Evolutionary conservation across 2,329 filamentous ascomycete species (phyloP).

Genomic region (Fusarium lateritium): DNA sequence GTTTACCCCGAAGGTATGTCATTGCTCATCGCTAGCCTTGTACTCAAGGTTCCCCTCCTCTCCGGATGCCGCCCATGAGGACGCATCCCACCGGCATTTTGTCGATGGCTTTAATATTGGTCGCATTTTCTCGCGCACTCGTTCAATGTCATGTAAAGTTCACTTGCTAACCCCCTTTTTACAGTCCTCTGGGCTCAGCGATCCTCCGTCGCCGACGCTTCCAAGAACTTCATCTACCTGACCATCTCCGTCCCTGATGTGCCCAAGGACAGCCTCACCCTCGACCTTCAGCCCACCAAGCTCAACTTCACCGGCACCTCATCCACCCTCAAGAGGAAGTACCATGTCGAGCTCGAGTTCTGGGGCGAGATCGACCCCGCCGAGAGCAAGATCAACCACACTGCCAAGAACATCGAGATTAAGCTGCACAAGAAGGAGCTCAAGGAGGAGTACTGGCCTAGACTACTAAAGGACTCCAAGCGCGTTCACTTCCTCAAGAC

Average conservation of each 20-base stretch:
- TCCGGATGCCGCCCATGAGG: constrained; percentile 8
- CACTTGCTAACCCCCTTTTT: constrained; percentile 22
- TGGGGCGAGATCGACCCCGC: constrained; percentile 90
- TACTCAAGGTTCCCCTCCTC: constrained; percentile 18
- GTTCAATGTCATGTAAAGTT: background rate
- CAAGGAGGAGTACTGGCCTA: constrained; percentile 94
- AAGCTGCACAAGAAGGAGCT: constrained; percentile 98
- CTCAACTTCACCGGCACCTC: constrained; percentile 89
- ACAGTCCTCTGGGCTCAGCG: constrained; percentile 98
- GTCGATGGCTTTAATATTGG: constrained; percentile 6
- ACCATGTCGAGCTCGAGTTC: constrained; percentile 88
- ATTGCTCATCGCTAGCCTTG: constrained; percentile 21
- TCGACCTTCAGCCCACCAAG: constrained; percentile 83
- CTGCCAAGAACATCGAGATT: constrained; percentile 87
- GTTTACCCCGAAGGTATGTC: constrained; percentile 58
- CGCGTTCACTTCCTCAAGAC: constrained; percentile 98
- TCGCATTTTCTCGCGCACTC: constrained; percentile 8
- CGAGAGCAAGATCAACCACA: constrained; percentile 90
- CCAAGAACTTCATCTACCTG: constrained; percentile 96
- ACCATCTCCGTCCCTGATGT: constrained; percentile 93
- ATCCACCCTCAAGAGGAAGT: constrained; percentile 86
- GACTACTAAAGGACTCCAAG: constrained; percentile 90
- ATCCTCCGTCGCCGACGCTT: constrained; percentile 82
- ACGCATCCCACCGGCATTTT: constrained; percentile 10
- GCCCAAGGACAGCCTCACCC: constrained; percentile 79